Conservation (phyloP, 2,329 filamentous ascomycete genomes). For the Fusarium redolens region DNA sequence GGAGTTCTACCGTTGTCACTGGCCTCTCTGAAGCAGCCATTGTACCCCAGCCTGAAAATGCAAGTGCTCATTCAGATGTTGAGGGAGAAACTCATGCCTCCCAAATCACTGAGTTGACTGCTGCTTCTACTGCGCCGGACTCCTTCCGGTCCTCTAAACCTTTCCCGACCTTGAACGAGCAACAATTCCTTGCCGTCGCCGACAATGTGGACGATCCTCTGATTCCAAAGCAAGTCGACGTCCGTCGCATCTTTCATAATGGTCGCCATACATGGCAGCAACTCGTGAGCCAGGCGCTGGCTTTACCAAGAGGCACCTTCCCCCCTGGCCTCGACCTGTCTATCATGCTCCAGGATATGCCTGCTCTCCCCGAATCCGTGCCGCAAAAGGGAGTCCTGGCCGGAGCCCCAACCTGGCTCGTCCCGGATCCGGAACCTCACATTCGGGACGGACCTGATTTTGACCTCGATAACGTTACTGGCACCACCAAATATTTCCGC, state of each 20-base stretch:
- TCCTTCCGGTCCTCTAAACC: slow-evolving; percentile 17
- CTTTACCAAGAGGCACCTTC: slow-evolving; percentile 37
- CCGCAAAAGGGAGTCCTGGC: slow-evolving; percentile 40
- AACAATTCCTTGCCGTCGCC: slow-evolving; percentile 24
- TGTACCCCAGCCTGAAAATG: slow-evolving; percentile 30
- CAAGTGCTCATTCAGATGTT: slow-evolving; percentile 34
- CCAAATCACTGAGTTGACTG: slow-evolving; percentile 16
- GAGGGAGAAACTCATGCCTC: slow-evolving; percentile 16
- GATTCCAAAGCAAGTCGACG: slow-evolving; percentile 34
- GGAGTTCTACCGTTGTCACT: slow-evolving; percentile 43
- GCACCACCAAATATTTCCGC: slow-evolving; percentile 45
- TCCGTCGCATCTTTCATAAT: slow-evolving; percentile 39
- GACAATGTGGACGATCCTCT: slow-evolving; percentile 38
- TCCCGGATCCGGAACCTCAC: slow-evolving; percentile 40
- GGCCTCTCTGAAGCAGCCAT: slow-evolving; percentile 41
- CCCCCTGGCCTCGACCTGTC: slow-evolving; percentile 37
- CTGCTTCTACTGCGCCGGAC: slow-evolving; percentile 21
- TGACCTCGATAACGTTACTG: slow-evolving; percentile 38
- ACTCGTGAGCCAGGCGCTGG: slow-evolving; percentile 31
- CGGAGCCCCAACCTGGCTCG: slow-evolving; percentile 41
- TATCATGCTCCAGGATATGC: slow-evolving; percentile 44
- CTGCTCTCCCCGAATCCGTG: slow-evolving; percentile 37
- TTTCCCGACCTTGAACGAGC: slow-evolving; percentile 9
- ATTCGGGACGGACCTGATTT: slow-evolving; percentile 17
- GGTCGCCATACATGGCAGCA: slow-evolving; percentile 39